phyloP scores from a whole-genome alignment of 129 eudicot genomes.

The Artemisia argyi region DNA sequence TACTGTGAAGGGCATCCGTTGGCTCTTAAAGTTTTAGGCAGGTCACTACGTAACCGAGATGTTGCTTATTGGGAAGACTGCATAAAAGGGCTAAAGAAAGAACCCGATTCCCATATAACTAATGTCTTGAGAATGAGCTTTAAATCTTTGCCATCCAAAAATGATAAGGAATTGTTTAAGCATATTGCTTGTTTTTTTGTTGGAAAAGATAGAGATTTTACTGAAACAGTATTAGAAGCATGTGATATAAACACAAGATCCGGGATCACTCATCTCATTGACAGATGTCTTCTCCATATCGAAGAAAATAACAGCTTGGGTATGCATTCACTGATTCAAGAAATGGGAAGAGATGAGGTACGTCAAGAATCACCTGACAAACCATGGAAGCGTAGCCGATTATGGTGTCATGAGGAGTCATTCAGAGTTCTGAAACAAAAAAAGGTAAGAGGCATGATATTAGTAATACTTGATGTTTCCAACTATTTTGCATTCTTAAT shows the following conservation, averaged over 20 bases:
- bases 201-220: neutral
- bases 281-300: neutral
- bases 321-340: slow-evolving; percentile 16
- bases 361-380: slow-evolving; percentile 5
- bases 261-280: neutral
- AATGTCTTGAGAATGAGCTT: neutral
- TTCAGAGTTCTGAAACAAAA: slow-evolving; percentile 1
- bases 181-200: neutral
- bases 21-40: neutral
- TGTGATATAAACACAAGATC: neutral
- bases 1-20: neutral
- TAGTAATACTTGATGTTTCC: too few species aligned
- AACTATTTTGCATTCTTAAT: neutral
- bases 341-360: slow-evolving; percentile 22
- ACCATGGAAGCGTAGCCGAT: slow-evolving; percentile 11
- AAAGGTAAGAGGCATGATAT: neutral
- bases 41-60: neutral
- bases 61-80: neutral
- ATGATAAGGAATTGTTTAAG: slow-evolving; percentile 12
- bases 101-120: neutral
- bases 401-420: slow-evolving; percentile 11
- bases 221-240: neutral
- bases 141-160: neutral
- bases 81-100: neutral
- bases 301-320: too few species aligned